Base-by-base conservation (phyloP, 805 yeast species). In the Tetrapisispora taiwanensis region DNA sequence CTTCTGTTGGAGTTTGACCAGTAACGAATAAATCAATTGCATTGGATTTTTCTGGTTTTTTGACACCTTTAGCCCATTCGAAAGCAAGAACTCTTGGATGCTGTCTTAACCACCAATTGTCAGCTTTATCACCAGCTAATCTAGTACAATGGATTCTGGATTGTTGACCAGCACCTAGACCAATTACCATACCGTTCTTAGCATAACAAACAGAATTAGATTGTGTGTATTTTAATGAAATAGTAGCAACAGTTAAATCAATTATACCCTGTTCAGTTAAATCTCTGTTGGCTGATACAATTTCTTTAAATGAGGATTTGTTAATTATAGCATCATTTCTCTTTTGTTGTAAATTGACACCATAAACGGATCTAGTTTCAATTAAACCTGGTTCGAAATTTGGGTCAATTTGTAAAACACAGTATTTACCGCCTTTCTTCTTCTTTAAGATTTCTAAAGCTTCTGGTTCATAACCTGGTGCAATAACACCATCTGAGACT, bases 71-170 rank as follows among this genome's bases (percentile, higher is more conserved):
- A 51, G 95, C 95, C 97, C 97, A 92, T 71, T 90, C 78, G 78
- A 92, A 84, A 20, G 71, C 92, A 48, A 92, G 71, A 8, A 92
- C 97, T 64, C 73, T 79, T 55, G 97, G 97, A 70, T 92, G 98
- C 69, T 92, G 97, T 75, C 99, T 84, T 62, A 92, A 77, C 98
- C 98, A 92, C 97, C 97, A 92, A 78, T 89, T 89, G 68, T 92
- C 97, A 53, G 97, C 96, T 75, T 92, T 92, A 63, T 92, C 98
- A 66, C 98, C 98, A 42, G 98, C 99, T 56, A 92, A 78, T 73
- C 99, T 83, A 41, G 98, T 92, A 73, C 99, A 92, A 74, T 92
- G 99, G 62, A 92, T 92, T 72, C 99, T 81, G 45, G 97, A 88
- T 73, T 92, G 99, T 75, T 92, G 99, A 54, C 99, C 99, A 48